Base-by-base conservation (phyloP, 768 basidiomycete species). In the Phylloporus sp. region DNA sequence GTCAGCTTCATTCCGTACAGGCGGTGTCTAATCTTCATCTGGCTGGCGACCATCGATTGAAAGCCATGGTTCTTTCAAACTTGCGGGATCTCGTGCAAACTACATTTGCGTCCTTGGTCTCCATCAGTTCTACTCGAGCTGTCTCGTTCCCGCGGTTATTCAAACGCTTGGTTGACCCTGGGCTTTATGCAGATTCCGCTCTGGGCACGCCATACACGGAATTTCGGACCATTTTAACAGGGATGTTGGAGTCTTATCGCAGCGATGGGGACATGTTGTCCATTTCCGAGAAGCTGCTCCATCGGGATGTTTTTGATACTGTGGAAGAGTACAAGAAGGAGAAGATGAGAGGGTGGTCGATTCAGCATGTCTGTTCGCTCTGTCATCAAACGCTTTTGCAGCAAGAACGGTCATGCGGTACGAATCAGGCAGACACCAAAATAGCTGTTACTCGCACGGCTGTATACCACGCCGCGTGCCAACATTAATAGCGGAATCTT, bases 161-260 rank as follows among this genome's bases (percentile, higher is more conserved):
- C 78, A 92, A 89, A 56, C 82, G 92, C 6, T 77, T 98, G 5
- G 90, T 97, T 32, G 84, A 91, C 54, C 79, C 84, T 2, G 74
- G 81, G 5, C 71, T 81, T 2, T 64, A 71, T 23, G 64, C 73
- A 13, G 61, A 69, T 18, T 69, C 79, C 4, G 70, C 80, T 2
- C 71, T 75, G 20, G 76, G 80, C 27, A 79, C 82, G 11, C 80
- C 82, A 22, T 98, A 97, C 66, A 82, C 84, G 18, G 94, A 98
- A 66, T 95, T 98, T 67, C 78, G 91, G 36, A 78, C 81, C 10
- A 93, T 99, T 49, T 73, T 99, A 24, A 84, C 83, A 1, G 87
- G 90, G n/a, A 99, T 98, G 90, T 68, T 98, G 57, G 92, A 95
- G 59, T 86, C 91, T 3, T 98, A 97, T 69, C 81, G 86, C 31